phyloP scores from a whole-genome alignment of 345 rosid genomes.

The Citrus cavaleriei region DNA sequence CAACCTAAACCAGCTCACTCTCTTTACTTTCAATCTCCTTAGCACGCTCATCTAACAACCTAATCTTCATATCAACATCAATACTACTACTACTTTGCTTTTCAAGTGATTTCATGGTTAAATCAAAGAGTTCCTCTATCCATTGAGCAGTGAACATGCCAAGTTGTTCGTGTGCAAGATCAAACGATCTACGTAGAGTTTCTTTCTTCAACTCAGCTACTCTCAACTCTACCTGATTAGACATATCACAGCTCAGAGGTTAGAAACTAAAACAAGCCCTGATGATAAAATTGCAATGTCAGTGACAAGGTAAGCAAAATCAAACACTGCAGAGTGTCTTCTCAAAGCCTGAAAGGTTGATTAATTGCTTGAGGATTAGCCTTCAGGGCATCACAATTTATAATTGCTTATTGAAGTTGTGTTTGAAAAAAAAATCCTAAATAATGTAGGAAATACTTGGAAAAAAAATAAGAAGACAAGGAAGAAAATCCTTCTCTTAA shows the following conservation, averaged over 20 bases:
- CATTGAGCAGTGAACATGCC: not conserved
- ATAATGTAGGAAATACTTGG: too few species aligned
- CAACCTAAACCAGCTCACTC: not conserved
- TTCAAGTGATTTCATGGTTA: not conserved
- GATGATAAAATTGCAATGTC: too few species aligned
- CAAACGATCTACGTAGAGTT: not conserved
- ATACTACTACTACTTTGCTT: not conserved
- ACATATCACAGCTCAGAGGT: not conserved
- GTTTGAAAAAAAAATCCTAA: too few species aligned
- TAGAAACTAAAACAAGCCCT: not conserved
- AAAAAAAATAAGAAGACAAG: too few species aligned
- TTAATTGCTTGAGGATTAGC: too few species aligned
- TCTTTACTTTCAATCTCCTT: not conserved
- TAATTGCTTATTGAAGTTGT: too few species aligned
- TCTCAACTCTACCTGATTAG: too few species aligned
- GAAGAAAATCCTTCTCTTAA: too few species aligned
- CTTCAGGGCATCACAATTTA: too few species aligned
- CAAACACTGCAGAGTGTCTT: too few species aligned
- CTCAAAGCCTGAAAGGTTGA: too few species aligned
- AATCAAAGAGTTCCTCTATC: slow-evolving; percentile 4
- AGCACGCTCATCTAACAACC: not conserved
- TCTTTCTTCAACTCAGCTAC: not conserved
- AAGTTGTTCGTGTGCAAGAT: not conserved
- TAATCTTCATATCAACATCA: not conserved
- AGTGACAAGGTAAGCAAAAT: too few species aligned